These are phyloP conservation scores for Hamigera avellanea DNA, from an alignment of 495 filamentous ascomycete species.

Conservation along the genomic window DNA sequence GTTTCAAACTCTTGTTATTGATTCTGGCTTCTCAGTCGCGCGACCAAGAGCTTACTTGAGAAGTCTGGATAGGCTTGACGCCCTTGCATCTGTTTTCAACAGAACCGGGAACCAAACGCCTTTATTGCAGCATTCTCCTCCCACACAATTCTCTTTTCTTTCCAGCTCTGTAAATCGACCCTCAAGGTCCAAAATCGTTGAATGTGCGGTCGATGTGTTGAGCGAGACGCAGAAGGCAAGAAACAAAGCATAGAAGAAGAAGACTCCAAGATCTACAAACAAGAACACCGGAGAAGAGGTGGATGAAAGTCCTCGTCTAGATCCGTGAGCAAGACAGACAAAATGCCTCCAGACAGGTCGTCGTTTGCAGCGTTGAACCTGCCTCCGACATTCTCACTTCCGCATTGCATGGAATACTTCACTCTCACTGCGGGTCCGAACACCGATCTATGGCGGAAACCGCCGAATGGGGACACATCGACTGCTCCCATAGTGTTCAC, in stretches of 20 bases:
- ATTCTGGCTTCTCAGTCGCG: neutral
- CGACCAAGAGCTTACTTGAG: too few relatives aligned
- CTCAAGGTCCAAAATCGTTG: too few relatives aligned
- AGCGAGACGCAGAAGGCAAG: conserved; percentile 1
- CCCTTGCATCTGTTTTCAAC: neutral
- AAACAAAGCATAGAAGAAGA: conserved; percentile 7
- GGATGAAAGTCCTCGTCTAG: neutral
- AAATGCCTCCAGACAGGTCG: conserved; percentile 39
- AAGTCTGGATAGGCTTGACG: too few relatives aligned
- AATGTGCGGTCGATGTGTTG: too few relatives aligned
- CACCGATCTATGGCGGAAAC: conserved; percentile 43
- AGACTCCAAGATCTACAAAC: conserved; percentile 4
- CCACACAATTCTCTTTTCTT: neutral
- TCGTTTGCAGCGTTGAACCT: conserved; percentile 43
- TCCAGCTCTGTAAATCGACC: neutral
- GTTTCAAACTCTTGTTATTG: neutral
- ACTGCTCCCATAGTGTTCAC: conserved; percentile 49
- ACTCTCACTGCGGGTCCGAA: conserved; percentile 43
- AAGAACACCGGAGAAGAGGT: conserved; percentile 3
- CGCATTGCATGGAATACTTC: conserved; percentile 47
- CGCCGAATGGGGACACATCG: conserved; percentile 41
- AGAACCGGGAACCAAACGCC: too few relatives aligned
- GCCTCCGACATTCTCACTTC: conserved; percentile 31
- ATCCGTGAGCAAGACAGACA: conserved; percentile 1
- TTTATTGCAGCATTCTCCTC: too few relatives aligned